Conservation (phyloP, 2,329 filamentous ascomycete species). For the Capronia epimyces region DNA sequence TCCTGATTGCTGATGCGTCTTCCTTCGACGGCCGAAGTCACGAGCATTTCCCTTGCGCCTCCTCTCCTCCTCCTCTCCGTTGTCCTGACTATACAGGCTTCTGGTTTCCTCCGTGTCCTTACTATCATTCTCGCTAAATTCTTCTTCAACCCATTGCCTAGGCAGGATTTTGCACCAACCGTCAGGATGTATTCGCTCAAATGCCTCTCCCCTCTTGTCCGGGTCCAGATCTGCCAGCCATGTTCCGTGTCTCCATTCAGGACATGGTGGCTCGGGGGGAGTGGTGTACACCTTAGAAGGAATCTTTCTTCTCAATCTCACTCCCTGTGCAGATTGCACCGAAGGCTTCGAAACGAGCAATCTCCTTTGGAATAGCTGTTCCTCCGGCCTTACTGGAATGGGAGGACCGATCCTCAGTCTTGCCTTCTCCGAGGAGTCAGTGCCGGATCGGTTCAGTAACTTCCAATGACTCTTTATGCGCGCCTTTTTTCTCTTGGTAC, state of each 20-base stretch:
- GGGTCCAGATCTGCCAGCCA: constrained; percentile 8
- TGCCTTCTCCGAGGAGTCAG: neutral
- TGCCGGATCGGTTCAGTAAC: neutral
- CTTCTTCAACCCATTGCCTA: constrained; percentile 20
- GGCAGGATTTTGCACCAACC: constrained; percentile 17
- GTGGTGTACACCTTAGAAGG: neutral
- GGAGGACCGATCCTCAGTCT: constrained; percentile 4
- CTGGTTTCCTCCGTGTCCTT: constrained; percentile 1
- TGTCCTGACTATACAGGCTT: constrained; percentile 16
- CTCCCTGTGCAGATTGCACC: too few species aligned
- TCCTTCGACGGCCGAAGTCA: constrained; percentile 43
- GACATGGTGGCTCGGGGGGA: neutral
- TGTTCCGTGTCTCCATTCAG: neutral
- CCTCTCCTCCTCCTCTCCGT: constrained; percentile 1
- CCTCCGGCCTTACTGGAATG: constrained; percentile 4
- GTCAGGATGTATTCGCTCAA: constrained; percentile 11
- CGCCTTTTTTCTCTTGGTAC: neutral
- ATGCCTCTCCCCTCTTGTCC: constrained; percentile 11
- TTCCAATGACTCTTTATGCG: neutral
- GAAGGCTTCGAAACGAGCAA: constrained; percentile 67
- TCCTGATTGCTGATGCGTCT: constrained; percentile 31
- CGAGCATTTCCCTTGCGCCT: neutral
- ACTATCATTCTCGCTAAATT: constrained; percentile 8
- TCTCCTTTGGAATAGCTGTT: neutral
- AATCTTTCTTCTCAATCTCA: neutral